phyloP scores from a whole-genome alignment of 2,329 filamentous ascomycete genomes.

The Stachybotrys elegans region DNA sequence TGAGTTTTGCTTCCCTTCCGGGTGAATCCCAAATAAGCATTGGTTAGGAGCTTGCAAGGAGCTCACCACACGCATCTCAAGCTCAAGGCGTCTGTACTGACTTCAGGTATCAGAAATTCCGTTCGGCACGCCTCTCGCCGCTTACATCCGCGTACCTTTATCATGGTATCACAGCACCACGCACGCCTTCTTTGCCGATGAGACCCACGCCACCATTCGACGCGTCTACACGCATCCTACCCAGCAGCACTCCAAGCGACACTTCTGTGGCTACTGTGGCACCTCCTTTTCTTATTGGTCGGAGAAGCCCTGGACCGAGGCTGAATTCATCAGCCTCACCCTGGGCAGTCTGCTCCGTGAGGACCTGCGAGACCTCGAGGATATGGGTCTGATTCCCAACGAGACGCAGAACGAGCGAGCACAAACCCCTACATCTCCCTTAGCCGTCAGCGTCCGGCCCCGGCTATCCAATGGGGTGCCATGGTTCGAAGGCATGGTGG shows the following conservation, averaged over 20 bases:
- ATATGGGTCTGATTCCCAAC: constrained; percentile 65
- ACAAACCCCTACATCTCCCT: no score
- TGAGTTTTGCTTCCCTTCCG: constrained; percentile 42
- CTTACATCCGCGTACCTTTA: constrained; percentile 79
- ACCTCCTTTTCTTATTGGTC: constrained; percentile 82
- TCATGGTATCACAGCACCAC: constrained; percentile 75
- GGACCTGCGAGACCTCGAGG: constrained; percentile 68
- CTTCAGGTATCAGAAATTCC: constrained; percentile 46
- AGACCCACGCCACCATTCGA: constrained; percentile 62
- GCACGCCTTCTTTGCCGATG: constrained; percentile 71
- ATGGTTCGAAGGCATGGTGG: constrained; percentile 81
- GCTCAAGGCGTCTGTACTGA: no score
- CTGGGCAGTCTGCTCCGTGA: constrained; percentile 70
- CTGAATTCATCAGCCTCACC: constrained; percentile 74
- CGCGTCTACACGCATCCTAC: constrained; percentile 59
- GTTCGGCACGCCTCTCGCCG: constrained; percentile 67
- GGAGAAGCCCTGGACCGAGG: constrained; percentile 64
- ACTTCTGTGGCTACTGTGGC: constrained; percentile 91
- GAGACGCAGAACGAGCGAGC: constrained; percentile 20
- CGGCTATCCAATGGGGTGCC: constrained; percentile 65
- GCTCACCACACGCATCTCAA: no score
- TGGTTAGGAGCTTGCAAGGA: constrained; percentile 4
- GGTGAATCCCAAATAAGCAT: constrained; percentile 1
- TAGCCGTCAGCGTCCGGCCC: constrained; percentile 8
- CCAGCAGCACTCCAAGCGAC: constrained; percentile 57